These are phyloP conservation scores for Talaromyces verruculosus DNA, from an alignment of 2,329 filamentous ascomycete species.

Conservation along the genomic window DNA sequence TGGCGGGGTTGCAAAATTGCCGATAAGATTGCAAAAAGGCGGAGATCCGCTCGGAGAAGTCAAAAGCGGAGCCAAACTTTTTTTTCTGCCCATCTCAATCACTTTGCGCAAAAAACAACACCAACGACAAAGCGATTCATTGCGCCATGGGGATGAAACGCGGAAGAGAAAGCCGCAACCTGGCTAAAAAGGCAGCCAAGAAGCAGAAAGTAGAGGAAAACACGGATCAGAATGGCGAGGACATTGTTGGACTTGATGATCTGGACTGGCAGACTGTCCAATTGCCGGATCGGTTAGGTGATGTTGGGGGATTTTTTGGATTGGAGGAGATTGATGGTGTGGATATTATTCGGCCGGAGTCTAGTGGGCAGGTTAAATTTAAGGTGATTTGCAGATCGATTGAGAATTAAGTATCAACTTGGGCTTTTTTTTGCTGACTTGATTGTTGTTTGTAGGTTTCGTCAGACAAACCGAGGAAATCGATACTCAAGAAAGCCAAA, in stretches of 20 bases:
- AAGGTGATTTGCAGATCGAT: slow-evolving; percentile 32
- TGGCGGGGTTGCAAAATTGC: slow-evolving; percentile 18
- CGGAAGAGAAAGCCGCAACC: slow-evolving; percentile 34
- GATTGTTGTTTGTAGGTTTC: slow-evolving; percentile 28
- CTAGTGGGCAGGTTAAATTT: slow-evolving; percentile 49
- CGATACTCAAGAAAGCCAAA: slow-evolving; percentile 30
- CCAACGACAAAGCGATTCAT: background rate
- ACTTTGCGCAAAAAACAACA: slow-evolving; percentile 10
- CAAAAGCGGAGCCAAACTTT: slow-evolving; percentile 30
- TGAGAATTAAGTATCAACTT: no score
- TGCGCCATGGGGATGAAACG: slow-evolving; percentile 40
- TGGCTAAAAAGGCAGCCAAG: slow-evolving; percentile 36
- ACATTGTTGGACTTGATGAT: slow-evolving; percentile 48
- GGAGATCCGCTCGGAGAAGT: slow-evolving; percentile 12
- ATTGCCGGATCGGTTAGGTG: slow-evolving; percentile 73
- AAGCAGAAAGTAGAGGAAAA: slow-evolving; percentile 32
- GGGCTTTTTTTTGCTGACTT: slow-evolving; percentile 16
- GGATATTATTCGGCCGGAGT: slow-evolving; percentile 70
- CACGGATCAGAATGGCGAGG: slow-evolving; percentile 28
- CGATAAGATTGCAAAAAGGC: slow-evolving; percentile 20
- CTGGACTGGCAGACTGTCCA: slow-evolving; percentile 64
- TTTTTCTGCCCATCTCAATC: slow-evolving; percentile 29
- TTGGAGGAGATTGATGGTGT: slow-evolving; percentile 91
- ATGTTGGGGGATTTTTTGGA: slow-evolving; percentile 91
- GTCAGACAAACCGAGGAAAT: slow-evolving; percentile 36